Percentiles rank a stretch among this genome's conserved stretches.
These are phyloP conservation scores for Trichaptum fuscoviolaceum DNA, from an alignment of 768 basidiomycete genomes.

Conservation along the genomic window DNA sequence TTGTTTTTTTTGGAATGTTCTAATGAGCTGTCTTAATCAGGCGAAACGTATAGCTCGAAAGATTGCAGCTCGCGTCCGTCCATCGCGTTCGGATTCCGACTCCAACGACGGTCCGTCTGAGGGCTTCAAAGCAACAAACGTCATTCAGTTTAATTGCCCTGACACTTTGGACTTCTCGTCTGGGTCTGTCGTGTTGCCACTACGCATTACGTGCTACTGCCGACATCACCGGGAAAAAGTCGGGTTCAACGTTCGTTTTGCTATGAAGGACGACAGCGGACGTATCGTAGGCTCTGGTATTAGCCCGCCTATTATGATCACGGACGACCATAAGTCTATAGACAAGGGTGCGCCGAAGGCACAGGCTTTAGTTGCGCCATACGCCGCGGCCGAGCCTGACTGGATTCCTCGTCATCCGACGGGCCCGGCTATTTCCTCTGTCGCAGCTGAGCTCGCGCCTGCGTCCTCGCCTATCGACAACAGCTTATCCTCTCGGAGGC, in stretches of 20 bases:
- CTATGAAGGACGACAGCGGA: conserved; percentile 75
- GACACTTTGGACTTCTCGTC: conserved; percentile 84
- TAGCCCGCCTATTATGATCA: conserved; percentile 94
- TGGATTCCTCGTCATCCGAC: conserved; percentile 4
- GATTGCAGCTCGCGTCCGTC: conserved; percentile 76
- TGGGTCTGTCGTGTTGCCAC: conserved; percentile 85
- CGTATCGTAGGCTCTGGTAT: conserved; percentile 75
- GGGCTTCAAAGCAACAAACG: conserved; percentile 50
- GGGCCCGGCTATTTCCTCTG: not conserved
- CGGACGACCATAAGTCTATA: conserved; percentile 95
- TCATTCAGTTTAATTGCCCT: conserved; percentile 94
- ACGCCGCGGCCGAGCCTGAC: conserved; percentile 14
- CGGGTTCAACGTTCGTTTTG: conserved; percentile 89
- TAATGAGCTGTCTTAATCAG: conserved; percentile 31
- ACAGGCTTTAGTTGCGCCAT: conserved; percentile 16
- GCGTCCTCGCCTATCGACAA: conserved; percentile 28
- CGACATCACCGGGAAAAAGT: conserved; percentile 97
- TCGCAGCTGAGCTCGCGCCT: not conserved
- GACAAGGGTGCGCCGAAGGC: conserved; percentile 28
- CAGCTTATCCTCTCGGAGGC: conserved; percentile 10
- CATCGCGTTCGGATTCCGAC: conserved; percentile 71
- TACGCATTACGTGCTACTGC: conserved; percentile 97
- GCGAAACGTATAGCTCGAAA: conserved; percentile 89
- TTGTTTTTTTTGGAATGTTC: conserved; percentile 10
- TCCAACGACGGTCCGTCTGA: conserved; percentile 46